Percentiles rank a stretch among this genome's conserved stretches.
Conservation (phyloP, 2,329 filamentous ascomycete species). For the Curvularia spicifera region DNA sequence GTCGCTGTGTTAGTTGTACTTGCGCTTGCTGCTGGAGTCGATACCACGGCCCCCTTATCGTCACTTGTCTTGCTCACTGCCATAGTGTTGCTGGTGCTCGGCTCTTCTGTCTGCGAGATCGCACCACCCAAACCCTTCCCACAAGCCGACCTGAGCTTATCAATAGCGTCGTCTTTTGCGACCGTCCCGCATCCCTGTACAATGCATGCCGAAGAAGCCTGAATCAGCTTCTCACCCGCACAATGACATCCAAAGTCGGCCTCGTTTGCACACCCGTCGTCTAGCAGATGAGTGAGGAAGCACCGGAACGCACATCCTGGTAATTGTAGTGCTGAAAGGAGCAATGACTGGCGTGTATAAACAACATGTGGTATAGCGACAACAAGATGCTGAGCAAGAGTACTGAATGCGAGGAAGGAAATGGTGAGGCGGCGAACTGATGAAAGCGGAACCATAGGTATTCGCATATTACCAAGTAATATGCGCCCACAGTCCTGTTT, state of each 20-base stretch:
- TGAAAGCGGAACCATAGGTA: background rate
- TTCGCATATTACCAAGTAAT: background rate
- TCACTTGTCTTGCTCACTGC: background rate
- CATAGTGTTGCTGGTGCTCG: background rate
- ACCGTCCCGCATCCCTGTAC: slow-evolving; percentile 15
- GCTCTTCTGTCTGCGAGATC: background rate
- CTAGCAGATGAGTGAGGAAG: slow-evolving; percentile 23
- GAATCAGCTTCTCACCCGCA: slow-evolving; percentile 13
- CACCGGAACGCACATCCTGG: slow-evolving; percentile 30
- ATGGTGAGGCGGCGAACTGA: background rate
- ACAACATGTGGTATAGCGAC: slow-evolving; percentile 13
- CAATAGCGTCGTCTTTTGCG: slow-evolving; percentile 15
- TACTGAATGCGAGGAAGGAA: slow-evolving; percentile 5
- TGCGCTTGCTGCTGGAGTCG: background rate
- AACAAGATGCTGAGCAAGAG: slow-evolving; percentile 1
- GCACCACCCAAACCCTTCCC: background rate
- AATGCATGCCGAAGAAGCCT: slow-evolving; percentile 19
- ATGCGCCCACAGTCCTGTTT: background rate
- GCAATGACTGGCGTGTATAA: slow-evolving; percentile 6
- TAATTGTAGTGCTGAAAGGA: slow-evolving; percentile 15
- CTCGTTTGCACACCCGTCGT: slow-evolving; percentile 26
- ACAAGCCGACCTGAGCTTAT: slow-evolving; percentile 8
- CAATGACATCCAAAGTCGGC: slow-evolving; percentile 33
- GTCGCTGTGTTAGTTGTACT: background rate
- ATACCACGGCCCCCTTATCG: background rate